Evolutionary conservation across 1,284 basidiomycete species (phyloP), one percentile per base, ranked within the genome.

Genomic region (Acaromyces ingoldii): DNA sequence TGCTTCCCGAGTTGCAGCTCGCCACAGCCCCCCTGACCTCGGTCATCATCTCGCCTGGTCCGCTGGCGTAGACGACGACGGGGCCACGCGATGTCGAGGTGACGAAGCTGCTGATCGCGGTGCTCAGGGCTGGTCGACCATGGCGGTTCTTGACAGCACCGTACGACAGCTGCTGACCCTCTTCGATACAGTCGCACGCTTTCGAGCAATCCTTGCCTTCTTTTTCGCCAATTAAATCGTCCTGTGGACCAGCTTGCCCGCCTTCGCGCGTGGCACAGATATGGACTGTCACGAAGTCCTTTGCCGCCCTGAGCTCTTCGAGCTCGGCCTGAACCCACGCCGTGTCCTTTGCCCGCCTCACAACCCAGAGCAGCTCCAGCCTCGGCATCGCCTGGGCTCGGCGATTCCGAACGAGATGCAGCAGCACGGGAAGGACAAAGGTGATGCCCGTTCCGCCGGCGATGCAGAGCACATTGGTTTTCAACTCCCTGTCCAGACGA

Each of bases 371-470:
- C 2, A 58, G 55, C 25, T 28, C 5, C 4, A 57, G 7, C 13
- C 19, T 6, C 9, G 13, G 6, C 6, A 10, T 6, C 2, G 24
- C 34, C n/a, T n/a, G n/a, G n/a, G n/a, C n/a, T n/a, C n/a, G n/a
- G 5, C n/a, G 21, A 5, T n/a, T 34, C 6, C 15, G 22, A 38
- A 38, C 48, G 26, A 49, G 53, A 36, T 51, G 52, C 28, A 51
- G 24, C n/a, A 57, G 33, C 17, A 53, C 48, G 15, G 57, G 57
- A 1, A 59, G 44, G 7, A 59, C 57, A 24, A 47, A 59, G 24
- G 57, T 59, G 53, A 59, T 53, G 17, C 57, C 57, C 24, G 57
- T 56, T 5, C 57, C 57, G 11, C 57, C 57, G 10, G 57, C 57
- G 3, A 59, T 17, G 37, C 46, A 57, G 29, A 59, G 44, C 6